These are phyloP conservation scores for Trichoderma sp. DNA, from an alignment of 2,329 filamentous ascomycete species.

Conservation along the genomic window DNA sequence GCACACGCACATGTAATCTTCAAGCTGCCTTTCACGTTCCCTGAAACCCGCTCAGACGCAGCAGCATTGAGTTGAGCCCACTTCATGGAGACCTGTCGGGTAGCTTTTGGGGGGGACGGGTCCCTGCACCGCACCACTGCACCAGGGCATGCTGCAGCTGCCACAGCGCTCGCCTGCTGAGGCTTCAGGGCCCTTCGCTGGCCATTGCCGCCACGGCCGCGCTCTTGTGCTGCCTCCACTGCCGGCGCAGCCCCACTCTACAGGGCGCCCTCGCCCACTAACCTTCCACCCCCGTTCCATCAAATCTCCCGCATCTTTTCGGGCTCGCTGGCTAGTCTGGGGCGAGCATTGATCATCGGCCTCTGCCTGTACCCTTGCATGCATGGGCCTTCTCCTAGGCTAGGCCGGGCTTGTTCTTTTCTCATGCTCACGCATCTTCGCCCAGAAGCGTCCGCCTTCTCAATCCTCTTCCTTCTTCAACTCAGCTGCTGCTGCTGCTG, in stretches of 20 bases:
- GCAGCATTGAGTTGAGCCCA: conserved; percentile 18
- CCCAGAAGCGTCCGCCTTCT: not conserved
- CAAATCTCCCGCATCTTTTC: conserved; percentile 27
- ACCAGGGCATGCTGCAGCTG: not conserved
- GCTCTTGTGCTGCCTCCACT: conserved; percentile 12
- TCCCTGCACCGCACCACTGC: conserved; percentile 27
- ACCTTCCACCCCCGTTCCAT: conserved; percentile 20
- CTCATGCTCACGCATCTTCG: conserved; percentile 21
- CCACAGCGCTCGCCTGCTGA: conserved; percentile 9
- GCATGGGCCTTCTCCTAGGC: not conserved
- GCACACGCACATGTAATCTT: not conserved
- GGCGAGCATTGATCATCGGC: conserved; percentile 25
- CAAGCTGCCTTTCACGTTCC: not conserved
- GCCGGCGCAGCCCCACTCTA: conserved; percentile 21
- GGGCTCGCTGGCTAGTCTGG: conserved; percentile 21
- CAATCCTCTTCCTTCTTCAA: not conserved
- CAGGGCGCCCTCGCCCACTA: conserved; percentile 24
- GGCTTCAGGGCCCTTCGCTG: conserved; percentile 9
- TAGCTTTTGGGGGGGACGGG: conserved; percentile 5
- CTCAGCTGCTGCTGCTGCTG: conserved; percentile 11
- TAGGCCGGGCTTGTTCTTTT: not conserved
- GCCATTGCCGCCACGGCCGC: conserved; percentile 18
- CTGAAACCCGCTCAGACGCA: conserved; percentile 19
- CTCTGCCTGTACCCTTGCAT: conserved; percentile 21
- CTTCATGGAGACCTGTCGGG: not conserved